These are phyloP conservation scores for Evernia prunastri DNA, from an alignment of 495 filamentous ascomycete genomes.

Conservation along the genomic window DNA sequence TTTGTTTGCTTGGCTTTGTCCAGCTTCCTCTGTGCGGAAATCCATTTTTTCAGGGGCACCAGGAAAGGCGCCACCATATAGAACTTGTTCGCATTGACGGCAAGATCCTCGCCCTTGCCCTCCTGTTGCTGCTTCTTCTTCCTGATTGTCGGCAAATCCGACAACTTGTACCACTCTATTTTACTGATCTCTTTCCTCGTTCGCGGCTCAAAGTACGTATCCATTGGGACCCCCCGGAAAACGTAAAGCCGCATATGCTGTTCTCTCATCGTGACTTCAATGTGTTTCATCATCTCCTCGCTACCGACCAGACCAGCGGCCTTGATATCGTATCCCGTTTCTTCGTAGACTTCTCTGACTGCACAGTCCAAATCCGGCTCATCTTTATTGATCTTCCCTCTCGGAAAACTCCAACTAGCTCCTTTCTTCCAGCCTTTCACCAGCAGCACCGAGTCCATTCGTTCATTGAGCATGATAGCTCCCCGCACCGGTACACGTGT, in stretches of 20 bases:
- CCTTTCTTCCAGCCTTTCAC: conserved; percentile 98
- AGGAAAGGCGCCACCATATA: conserved; percentile 98
- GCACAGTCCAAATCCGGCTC: conserved; percentile 90
- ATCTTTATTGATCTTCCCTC: conserved; percentile 96
- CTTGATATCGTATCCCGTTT: conserved; percentile 82
- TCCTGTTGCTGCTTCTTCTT: conserved; percentile 57
- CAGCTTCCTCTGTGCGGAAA: conserved; percentile 67
- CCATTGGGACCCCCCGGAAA: conserved; percentile 76
- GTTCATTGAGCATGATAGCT: conserved; percentile 82
- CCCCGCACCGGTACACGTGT: conserved; percentile 88
- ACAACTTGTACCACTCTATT: conserved; percentile 85
- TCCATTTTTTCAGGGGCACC: conserved; percentile 82
- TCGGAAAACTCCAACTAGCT: conserved; percentile 90
- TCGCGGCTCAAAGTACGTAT: conserved; percentile 78
- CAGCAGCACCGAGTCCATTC: conserved; percentile 84
- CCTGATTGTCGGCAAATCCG: conserved; percentile 76
- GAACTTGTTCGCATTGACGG: conserved; percentile 72
- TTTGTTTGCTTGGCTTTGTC: conserved; percentile 33
- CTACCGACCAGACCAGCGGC: conserved; percentile 62
- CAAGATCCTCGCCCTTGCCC: conserved; percentile 44
- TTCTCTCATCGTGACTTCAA: conserved; percentile 82
- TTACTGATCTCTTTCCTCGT: conserved; percentile 97
- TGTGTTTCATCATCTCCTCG: conserved; percentile 63
- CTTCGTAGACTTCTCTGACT: conserved; percentile 87
- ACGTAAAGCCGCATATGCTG: conserved; percentile 90